Percentiles rank a stretch among this genome's conserved stretches.
Conservation (phyloP, 176 grass and related monocot species). For the Phyllostachys edulis region DNA sequence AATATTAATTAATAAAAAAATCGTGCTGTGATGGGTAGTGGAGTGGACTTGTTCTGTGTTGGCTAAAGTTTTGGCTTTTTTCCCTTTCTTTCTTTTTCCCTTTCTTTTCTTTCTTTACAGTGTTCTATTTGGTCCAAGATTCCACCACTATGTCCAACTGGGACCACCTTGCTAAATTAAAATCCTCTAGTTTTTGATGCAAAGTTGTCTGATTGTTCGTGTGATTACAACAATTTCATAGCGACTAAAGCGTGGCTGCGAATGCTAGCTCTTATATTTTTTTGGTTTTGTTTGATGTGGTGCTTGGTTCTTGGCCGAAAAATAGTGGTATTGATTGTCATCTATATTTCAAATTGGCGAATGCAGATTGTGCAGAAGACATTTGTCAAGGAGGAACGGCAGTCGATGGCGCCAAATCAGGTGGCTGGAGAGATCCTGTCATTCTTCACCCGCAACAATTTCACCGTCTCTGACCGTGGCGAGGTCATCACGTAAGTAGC, state of each 20-base stretch:
- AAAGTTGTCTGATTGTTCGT: too few species aligned
- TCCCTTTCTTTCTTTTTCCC: too few species aligned
- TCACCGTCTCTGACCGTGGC: conserved; percentile 70
- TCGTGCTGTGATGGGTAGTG: neutral
- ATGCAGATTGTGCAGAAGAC: conserved; percentile 92
- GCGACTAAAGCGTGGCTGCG: neutral
- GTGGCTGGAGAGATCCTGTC: conserved; percentile 88
- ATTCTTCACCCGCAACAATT: conserved; percentile 93
- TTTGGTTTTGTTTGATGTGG: neutral
- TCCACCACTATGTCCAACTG: neutral
- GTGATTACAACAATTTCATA: neutral
- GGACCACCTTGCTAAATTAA: neutral
- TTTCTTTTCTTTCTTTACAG: neutral
- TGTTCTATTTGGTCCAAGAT: neutral
- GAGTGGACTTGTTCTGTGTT: neutral
- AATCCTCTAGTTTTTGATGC: neutral
- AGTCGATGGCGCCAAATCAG: conserved; percentile 53
- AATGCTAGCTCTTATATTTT: neutral
- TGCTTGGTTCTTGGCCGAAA: neutral
- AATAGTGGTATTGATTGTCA: neutral
- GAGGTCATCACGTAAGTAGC: conserved; percentile 89
- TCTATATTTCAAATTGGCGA: conserved; percentile 11
- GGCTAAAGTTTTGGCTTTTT: neutral
- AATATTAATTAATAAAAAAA: too few species aligned
- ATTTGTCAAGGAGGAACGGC: conserved; percentile 61